Evolutionary conservation across 1,284 basidiomycete species (phyloP), one percentile per base, ranked within the genome.

Genomic region (Phellopilus nigrolimitatus): DNA sequence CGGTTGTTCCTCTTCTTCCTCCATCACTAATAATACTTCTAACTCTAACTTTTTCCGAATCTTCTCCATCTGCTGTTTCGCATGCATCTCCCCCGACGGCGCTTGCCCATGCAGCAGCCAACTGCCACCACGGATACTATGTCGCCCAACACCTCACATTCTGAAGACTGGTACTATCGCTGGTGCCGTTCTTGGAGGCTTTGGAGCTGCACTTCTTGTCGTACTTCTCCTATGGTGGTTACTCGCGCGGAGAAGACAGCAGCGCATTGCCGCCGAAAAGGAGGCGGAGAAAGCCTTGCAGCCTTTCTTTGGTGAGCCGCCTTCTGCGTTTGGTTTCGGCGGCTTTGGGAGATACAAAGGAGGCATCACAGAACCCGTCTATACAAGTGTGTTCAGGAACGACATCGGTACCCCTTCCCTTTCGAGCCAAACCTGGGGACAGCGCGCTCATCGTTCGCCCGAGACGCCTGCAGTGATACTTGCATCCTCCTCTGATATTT

Each of bases 271-370:
- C 7, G 51, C 13, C 12, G 50, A 40, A 24, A 27, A 47, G 17
- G 44, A 47, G 13, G 44, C 51, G n/a, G 51, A 28, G 15, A 39
- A 34, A n/a, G 45, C 37, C 15, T 28, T 53, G 22, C 31, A 41
- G 22, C 51, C 51, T 17, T 53, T 53, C 33, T n/a, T n/a, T n/a
- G n/a, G n/a, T n/a, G n/a, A n/a, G n/a, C n/a, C n/a, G n/a, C n/a
- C n/a, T n/a, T n/a, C n/a, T n/a, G n/a, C n/a, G n/a, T n/a, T n/a
- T n/a, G n/a, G n/a, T n/a, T 38, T 53, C 44, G 22, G 37, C 37
- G 22, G 24, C n/a, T n/a, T n/a, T n/a, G n/a, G n/a, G n/a, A n/a
- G n/a, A n/a, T n/a, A n/a, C n/a, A n/a, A n/a, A n/a, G n/a, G n/a
- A n/a, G n/a, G n/a, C n/a, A n/a, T n/a, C n/a, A n/a, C n/a, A n/a